Percentiles rank a stretch among this genome's conserved stretches.
phyloP scores from a whole-genome alignment of 306 rosid genomes.

The Fagus crenata region DNA sequence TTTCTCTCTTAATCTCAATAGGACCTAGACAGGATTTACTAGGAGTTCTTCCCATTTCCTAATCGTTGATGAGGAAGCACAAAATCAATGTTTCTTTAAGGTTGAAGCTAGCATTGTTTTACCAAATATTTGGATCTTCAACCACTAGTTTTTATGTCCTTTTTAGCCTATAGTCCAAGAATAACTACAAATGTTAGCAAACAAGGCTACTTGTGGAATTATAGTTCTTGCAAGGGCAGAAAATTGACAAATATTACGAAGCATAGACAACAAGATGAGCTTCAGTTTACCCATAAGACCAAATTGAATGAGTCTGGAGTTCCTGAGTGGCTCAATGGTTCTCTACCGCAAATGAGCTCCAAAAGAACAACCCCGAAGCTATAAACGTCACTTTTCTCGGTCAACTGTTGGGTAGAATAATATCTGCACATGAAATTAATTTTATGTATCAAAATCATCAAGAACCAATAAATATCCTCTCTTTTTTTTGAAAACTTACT shows the following conservation, averaged over 20 bases:
- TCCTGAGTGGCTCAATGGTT: slow-evolving; percentile 81
- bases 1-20: too few relatives aligned
- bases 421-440: slow-evolving; percentile 45
- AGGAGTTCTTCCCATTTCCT: too few relatives aligned
- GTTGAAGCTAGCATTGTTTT: too few relatives aligned
- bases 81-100: too few relatives aligned
- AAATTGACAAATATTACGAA: not conserved
- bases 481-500: slow-evolving; percentile 47
- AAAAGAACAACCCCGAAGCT: slow-evolving; percentile 92
- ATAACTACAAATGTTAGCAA: too few relatives aligned
- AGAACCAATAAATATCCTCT: not conserved
- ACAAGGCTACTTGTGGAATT: not conserved
- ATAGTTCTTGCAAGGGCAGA: not conserved
- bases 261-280: not conserved
- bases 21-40: too few relatives aligned
- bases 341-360: slow-evolving; percentile 95
- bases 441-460: not conserved
- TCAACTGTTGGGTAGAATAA: slow-evolving; percentile 79
- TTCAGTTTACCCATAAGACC: slow-evolving; percentile 77
- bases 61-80: too few relatives aligned
- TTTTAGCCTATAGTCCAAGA: too few relatives aligned
- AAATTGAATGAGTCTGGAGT: slow-evolving; percentile 88
- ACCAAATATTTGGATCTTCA: too few relatives aligned
- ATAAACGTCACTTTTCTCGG: slow-evolving; percentile 91
- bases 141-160: too few relatives aligned